phyloP scores from a whole-genome alignment of 2,329 filamentous ascomycete genomes.

The Aspergillus awamori region DNA sequence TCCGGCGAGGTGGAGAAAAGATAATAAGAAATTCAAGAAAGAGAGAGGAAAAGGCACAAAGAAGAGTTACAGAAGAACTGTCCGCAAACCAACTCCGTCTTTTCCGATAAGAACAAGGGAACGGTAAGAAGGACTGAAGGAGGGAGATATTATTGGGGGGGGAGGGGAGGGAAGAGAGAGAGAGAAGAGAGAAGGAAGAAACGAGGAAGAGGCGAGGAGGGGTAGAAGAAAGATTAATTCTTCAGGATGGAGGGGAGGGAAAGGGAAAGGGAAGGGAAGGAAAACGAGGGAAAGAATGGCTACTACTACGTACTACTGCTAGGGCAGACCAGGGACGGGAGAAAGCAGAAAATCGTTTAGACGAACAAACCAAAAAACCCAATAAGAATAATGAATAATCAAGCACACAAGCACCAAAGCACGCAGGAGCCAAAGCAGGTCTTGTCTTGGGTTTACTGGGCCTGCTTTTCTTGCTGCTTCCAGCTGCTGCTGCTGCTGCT shows the following conservation, averaged over 20 bases:
- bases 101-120: conserved; percentile 32
- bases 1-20: conserved; percentile 28
- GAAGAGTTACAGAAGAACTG: conserved; percentile 29
- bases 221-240: conserved; percentile 27
- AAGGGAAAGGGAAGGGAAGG: conserved; percentile 20
- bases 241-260: conserved; percentile 23
- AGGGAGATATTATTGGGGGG: conserved; percentile 15
- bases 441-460: not conserved
- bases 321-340: conserved; percentile 28
- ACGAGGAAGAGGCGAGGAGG: conserved; percentile 19
- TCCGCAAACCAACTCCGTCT: conserved; percentile 36
- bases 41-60: conserved; percentile 26
- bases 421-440: not conserved
- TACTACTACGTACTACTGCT: conserved; percentile 26
- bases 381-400: conserved; percentile 13
- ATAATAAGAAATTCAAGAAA: conserved; percentile 25
- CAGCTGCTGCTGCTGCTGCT: not conserved
- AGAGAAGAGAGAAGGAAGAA: conserved; percentile 17
- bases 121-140: conserved; percentile 23
- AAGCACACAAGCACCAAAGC: conserved; percentile 1
- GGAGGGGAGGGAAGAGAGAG: conserved; percentile 22
- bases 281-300: conserved; percentile 22
- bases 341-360: conserved; percentile 19
- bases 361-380: conserved; percentile 29
- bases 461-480: not conserved